Conservation (phyloP, 768 basidiomycete genomes). For the Phallus indusiatus region DNA sequence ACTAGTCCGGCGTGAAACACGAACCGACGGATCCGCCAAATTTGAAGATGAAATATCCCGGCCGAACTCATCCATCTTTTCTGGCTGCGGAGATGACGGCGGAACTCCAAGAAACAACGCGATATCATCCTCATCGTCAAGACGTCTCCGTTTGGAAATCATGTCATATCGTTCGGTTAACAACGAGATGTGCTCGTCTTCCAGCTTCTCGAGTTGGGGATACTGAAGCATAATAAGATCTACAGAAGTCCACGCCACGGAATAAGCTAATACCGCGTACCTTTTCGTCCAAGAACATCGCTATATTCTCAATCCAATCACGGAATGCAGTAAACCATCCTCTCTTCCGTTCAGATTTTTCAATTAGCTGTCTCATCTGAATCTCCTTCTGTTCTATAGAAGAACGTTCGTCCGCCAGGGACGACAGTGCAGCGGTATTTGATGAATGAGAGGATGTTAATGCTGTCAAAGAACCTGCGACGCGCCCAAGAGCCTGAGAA, state of each 20-base stretch:
- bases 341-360: constrained; percentile 64
- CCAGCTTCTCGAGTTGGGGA: constrained; percentile 67
- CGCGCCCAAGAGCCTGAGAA: constrained; percentile 46
- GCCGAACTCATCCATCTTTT: constrained; percentile 56
- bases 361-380: constrained; percentile 68
- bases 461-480: constrained; percentile 49
- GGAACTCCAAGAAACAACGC: constrained; percentile 53
- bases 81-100: constrained; percentile 23
- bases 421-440: constrained; percentile 45
- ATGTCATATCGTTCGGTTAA: constrained; percentile 67
- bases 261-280: constrained; percentile 26
- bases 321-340: constrained; percentile 73
- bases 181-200: constrained; percentile 64
- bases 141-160: constrained; percentile 52
- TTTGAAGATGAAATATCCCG: constrained; percentile 33
- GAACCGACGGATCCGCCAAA: constrained; percentile 34
- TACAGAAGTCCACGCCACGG: not conserved
- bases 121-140: constrained; percentile 77
- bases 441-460: constrained; percentile 60
- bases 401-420: constrained; percentile 51
- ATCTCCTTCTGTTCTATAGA: constrained; percentile 59
- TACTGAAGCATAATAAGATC: constrained; percentile 36
- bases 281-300: constrained; percentile 84
- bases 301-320: constrained; percentile 76
- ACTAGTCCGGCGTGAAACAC: constrained; percentile 48